These are phyloP conservation scores for Lachnellula willkommii DNA, from an alignment of 2,329 filamentous ascomycete genomes.

Conservation along the genomic window DNA sequence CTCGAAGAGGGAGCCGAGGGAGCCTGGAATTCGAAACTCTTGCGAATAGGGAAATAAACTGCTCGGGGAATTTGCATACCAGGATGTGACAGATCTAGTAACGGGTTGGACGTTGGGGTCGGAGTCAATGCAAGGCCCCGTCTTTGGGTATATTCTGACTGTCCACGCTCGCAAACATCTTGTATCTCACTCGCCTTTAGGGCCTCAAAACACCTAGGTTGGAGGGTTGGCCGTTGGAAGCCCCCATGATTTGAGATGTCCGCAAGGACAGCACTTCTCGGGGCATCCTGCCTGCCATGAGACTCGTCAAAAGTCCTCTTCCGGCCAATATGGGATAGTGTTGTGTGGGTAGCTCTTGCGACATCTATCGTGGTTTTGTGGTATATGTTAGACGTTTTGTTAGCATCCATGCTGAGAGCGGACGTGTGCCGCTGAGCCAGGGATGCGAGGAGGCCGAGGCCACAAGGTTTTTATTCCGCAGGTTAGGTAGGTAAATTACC, in stretches of 20 bases:
- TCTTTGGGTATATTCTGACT: conserved; percentile 54
- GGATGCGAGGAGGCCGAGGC: too few relatives aligned
- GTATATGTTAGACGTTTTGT: conserved; percentile 13
- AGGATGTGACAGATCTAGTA: conserved; percentile 57
- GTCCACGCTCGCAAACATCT: conserved; percentile 28
- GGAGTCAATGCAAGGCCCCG: conserved; percentile 49
- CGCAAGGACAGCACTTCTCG: not conserved
- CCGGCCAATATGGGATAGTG: conserved; percentile 16
- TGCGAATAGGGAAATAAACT: too few relatives aligned
- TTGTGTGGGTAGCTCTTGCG: conserved; percentile 15
- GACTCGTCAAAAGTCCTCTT: conserved; percentile 23
- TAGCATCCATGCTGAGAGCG: conserved; percentile 11
- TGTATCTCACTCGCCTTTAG: conserved; percentile 44
- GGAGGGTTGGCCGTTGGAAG: conserved; percentile 15
- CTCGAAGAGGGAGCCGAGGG: too few relatives aligned
- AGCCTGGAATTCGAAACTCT: too few relatives aligned
- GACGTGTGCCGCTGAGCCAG: too few relatives aligned
- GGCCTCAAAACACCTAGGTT: conserved; percentile 11
- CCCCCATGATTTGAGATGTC: conserved; percentile 15
- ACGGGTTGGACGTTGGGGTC: conserved; percentile 44
- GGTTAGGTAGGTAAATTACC: too few relatives aligned
- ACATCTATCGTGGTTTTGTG: conserved; percentile 25
- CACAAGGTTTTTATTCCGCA: too few relatives aligned
- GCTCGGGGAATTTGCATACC: too few relatives aligned
- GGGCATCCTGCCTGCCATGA: conserved; percentile 2